Percentiles rank a stretch among this genome's conserved stretches.
phyloP scores from a whole-genome alignment of 177 flowering plant species.

The Vitis hybrid region DNA sequence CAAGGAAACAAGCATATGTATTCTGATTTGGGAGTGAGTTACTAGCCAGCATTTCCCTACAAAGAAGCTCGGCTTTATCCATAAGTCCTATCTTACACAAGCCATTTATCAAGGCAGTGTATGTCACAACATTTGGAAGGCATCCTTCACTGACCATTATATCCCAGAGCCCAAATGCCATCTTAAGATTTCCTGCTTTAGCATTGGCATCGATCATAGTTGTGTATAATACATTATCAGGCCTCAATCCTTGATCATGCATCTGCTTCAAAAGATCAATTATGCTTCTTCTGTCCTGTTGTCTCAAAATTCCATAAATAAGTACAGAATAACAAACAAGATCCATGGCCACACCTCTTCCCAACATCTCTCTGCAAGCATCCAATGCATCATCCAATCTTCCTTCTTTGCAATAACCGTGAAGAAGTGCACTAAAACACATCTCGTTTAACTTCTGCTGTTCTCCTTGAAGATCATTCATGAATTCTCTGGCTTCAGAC shows the following conservation, averaged over 20 bases:
- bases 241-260: slow-evolving; percentile 53
- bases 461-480: slow-evolving; percentile 58
- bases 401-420: slow-evolving; percentile 82
- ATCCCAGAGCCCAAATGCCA: slow-evolving; percentile 66
- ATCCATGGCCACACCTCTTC: slow-evolving; percentile 67
- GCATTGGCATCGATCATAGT: slow-evolving; percentile 67
- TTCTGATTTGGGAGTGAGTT: slow-evolving; percentile 57
- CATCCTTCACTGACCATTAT: slow-evolving; percentile 72
- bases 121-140: slow-evolving; percentile 75
- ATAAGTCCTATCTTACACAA: slow-evolving; percentile 68
- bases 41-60: slow-evolving; percentile 60
- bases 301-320: slow-evolving; percentile 53
- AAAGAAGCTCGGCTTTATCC: slow-evolving; percentile 62
- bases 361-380: slow-evolving; percentile 59
- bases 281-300: slow-evolving; percentile 32
- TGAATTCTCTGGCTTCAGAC: slow-evolving; percentile 71
- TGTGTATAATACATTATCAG: slow-evolving; percentile 74
- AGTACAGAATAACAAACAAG: slow-evolving; percentile 77
- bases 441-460: slow-evolving; percentile 64
- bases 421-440: slow-evolving; percentile 70
- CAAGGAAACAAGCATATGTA: slow-evolving; percentile 86
- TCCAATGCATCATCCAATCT: slow-evolving; percentile 60
- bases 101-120: slow-evolving; percentile 73
- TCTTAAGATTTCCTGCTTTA: slow-evolving; percentile 57
- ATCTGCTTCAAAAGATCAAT: slow-evolving; percentile 58